Conservation (phyloP, 2,329 filamentous ascomycete species). For the Epichloe hybrida region DNA sequence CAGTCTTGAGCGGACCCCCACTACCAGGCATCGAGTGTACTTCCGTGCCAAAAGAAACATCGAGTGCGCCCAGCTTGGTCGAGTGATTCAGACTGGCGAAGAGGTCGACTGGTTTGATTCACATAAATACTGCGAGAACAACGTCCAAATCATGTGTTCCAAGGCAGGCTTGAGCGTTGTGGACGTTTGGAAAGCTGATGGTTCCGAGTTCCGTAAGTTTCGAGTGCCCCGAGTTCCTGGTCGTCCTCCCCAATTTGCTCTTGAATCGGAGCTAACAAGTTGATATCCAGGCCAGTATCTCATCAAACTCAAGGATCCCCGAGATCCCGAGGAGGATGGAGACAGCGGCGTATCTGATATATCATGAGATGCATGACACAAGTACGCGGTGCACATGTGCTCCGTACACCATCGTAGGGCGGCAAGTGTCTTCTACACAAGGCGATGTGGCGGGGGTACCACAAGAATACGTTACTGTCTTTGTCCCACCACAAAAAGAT, state of each 20-base stretch:
- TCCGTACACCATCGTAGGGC: background rate
- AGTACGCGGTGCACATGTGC: background rate
- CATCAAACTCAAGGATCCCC: slow-evolving; percentile 17
- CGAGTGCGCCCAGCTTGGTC: slow-evolving; percentile 11
- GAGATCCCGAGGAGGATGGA: slow-evolving; percentile 20
- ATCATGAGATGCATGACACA: background rate
- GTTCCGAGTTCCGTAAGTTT: slow-evolving; percentile 26
- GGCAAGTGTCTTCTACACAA: background rate
- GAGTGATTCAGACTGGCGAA: slow-evolving; percentile 17
- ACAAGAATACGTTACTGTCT: too few relatives aligned
- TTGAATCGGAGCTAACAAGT: slow-evolving; percentile 8
- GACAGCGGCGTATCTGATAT: slow-evolving; percentile 25
- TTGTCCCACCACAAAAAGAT: too few relatives aligned
- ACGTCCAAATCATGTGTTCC: slow-evolving; percentile 25
- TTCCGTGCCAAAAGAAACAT: slow-evolving; percentile 23
- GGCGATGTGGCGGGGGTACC: background rate
- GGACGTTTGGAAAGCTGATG: slow-evolving; percentile 22
- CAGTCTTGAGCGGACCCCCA: slow-evolving; percentile 21
- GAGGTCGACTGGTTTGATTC: slow-evolving; percentile 31
- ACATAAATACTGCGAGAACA: slow-evolving; percentile 25
- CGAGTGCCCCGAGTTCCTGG: background rate
- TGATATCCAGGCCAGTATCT: slow-evolving; percentile 22
- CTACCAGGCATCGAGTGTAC: slow-evolving; percentile 27
- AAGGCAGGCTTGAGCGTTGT: slow-evolving; percentile 24
- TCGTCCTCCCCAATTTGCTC: background rate